Percentiles rank a stretch among this genome's conserved stretches.
phyloP scores from a whole-genome alignment of 768 basidiomycete genomes.

The Lyophyllum decastes region DNA sequence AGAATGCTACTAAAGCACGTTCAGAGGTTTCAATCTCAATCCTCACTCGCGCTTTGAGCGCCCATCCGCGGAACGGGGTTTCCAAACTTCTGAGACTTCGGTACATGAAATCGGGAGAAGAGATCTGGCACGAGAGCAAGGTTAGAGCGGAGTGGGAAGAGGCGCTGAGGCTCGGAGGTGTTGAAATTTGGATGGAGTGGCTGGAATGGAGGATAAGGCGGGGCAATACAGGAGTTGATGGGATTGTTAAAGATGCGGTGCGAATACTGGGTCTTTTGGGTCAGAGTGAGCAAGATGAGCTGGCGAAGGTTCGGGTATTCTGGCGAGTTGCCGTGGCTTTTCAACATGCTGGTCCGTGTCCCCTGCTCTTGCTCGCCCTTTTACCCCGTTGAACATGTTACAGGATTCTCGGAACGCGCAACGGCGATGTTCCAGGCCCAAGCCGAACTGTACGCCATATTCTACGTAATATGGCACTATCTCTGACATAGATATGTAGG shows the following conservation, averaged over 20 bases:
- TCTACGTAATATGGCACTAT: not conserved
- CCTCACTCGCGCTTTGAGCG: constrained; percentile 61
- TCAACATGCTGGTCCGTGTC: constrained; percentile 60
- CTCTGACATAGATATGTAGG: constrained; percentile 35
- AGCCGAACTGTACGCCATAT: constrained; percentile 66
- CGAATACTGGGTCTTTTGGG: constrained; percentile 47
- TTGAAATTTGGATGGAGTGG: constrained; percentile 78
- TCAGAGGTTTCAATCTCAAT: constrained; percentile 73
- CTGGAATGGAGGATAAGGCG: constrained; percentile 70
- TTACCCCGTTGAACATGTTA: constrained; percentile 5
- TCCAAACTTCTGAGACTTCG: constrained; percentile 57
- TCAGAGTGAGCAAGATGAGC: constrained; percentile 43
- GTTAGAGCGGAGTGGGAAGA: constrained; percentile 69
- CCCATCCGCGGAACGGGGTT: constrained; percentile 48
- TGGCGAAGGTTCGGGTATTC: constrained; percentile 59
- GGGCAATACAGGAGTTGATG: constrained; percentile 48
- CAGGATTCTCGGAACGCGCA: constrained; percentile 75
- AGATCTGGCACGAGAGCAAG: constrained; percentile 63
- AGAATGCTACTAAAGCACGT: constrained; percentile 67
- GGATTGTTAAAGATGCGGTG: constrained; percentile 51
- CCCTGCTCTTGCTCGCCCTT: constrained; percentile 2
- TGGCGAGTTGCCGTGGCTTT: constrained; percentile 71
- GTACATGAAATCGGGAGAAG: constrained; percentile 73
- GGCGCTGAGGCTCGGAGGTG: constrained; percentile 52
- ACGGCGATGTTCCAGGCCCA: constrained; percentile 83